Evolutionary conservation across 2,329 filamentous ascomycete genomes (phyloP).

Genomic region (Cercospora janseana): DNA sequence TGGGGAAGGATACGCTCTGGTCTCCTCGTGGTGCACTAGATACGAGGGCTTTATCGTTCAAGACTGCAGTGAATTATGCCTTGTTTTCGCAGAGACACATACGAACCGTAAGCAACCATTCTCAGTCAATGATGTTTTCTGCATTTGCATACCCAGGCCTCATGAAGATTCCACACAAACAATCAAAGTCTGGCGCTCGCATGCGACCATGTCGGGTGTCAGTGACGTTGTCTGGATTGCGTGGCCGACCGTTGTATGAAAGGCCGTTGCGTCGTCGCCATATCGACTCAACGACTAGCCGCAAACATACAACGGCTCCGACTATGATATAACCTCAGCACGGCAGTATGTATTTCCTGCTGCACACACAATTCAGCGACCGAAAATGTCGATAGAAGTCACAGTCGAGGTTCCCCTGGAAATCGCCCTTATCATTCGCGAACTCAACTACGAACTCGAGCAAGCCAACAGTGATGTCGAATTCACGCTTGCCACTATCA

Average conservation of each 20-base stretch:
- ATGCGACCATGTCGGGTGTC: too few relatives aligned
- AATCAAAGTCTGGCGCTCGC: too few relatives aligned
- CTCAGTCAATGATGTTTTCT: too few relatives aligned
- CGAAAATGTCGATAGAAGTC: constrained; percentile 15
- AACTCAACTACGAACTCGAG: constrained; percentile 17
- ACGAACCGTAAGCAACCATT: too few relatives aligned
- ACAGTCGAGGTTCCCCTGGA: constrained; percentile 15
- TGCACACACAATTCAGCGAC: neutral
- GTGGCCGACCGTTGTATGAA: neutral
- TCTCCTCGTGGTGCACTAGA: too few relatives aligned
- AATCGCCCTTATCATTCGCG: constrained; percentile 15
- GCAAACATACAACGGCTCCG: constrained; percentile 11
- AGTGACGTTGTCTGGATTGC: too few relatives aligned
- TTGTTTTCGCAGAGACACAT: too few relatives aligned
- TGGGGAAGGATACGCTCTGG: too few relatives aligned
- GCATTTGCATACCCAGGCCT: too few relatives aligned
- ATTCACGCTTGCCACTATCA: constrained; percentile 18
- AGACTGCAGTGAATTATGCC: too few relatives aligned
- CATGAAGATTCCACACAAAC: too few relatives aligned
- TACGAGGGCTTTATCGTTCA: too few relatives aligned
- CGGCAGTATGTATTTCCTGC: neutral
- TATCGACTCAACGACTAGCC: constrained; percentile 14
- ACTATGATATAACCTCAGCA: constrained; percentile 1
- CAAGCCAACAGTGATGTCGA: constrained; percentile 16
- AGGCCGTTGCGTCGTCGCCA: constrained; percentile 15